Evolutionary conservation across 1,284 basidiomycete genomes (phyloP).

Genomic region (Ustilago nuda): DNA sequence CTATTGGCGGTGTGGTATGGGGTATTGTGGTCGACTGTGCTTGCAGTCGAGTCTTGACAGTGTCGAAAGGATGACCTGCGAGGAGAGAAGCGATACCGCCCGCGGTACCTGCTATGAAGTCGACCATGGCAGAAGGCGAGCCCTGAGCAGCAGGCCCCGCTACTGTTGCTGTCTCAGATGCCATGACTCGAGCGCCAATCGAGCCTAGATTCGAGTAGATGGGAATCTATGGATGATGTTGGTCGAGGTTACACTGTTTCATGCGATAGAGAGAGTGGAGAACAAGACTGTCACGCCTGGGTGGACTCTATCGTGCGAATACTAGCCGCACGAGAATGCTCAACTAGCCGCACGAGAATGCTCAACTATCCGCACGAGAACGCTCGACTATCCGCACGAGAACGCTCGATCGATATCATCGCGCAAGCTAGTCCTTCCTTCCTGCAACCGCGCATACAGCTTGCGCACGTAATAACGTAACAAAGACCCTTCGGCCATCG

Average conservation of each 20-base stretch:
- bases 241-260: neutral
- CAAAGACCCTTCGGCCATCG: conserved; percentile 13
- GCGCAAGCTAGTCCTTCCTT: too few relatives aligned
- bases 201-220: neutral
- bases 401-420: too few relatives aligned
- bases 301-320: too few relatives aligned
- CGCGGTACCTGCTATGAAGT: conserved; percentile 64
- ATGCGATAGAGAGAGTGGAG: neutral
- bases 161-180: conserved; percentile 2
- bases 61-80: conserved; percentile 65
- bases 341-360: too few relatives aligned
- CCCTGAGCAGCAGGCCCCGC: neutral
- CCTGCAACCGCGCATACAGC: too few relatives aligned
- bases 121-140: conserved; percentile 56
- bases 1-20: conserved; percentile 13
- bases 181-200: neutral
- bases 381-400: too few relatives aligned
- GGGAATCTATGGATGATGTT: neutral
- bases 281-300: too few relatives aligned
- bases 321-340: too few relatives aligned
- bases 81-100: conserved; percentile 58
- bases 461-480: too few relatives aligned
- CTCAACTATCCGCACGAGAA: too few relatives aligned
- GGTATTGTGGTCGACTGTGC: conserved; percentile 21
- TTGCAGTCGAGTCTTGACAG: conserved; percentile 65